A percentile compares a stretch with the other conserved stretches of the same genome.
Conservation (phyloP, 805 yeast species). For the Zygosaccharomyces bisporus region DNA sequence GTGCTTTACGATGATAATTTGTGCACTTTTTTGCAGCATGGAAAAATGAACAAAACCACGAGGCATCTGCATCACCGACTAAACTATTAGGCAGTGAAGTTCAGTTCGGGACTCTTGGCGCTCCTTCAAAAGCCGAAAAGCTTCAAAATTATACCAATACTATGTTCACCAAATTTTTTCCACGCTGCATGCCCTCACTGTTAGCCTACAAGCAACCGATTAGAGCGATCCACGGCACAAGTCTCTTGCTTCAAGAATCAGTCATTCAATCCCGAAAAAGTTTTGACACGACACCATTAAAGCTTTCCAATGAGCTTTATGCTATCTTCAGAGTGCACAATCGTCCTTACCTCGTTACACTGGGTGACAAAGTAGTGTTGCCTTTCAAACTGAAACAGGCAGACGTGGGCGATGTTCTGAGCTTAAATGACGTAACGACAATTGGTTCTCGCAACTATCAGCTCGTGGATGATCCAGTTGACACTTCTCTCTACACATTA, state of each 20-base stretch:
- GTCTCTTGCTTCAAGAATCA: slow-evolving; percentile 5
- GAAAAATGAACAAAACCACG: background rate
- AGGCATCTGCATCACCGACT: background rate
- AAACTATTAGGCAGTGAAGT: no score
- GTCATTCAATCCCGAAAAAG: background rate
- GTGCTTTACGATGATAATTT: background rate
- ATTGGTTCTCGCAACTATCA: slow-evolving; percentile 85
- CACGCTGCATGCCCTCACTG: background rate
- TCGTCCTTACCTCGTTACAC: slow-evolving; percentile 82
- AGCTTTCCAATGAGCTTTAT: slow-evolving; percentile 64
- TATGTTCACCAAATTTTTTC: slow-evolving; percentile 1
- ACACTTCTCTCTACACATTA: slow-evolving; percentile 51
- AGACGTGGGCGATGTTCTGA: slow-evolving; percentile 76
- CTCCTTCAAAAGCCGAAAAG: background rate
- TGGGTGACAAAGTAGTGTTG: slow-evolving; percentile 78
- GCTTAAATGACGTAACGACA: slow-evolving; percentile 69
- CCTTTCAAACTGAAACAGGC: slow-evolving; percentile 77
- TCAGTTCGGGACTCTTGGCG: background rate
- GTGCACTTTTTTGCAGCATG: background rate
- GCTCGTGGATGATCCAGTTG: slow-evolving; percentile 52
- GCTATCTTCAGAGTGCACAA: slow-evolving; percentile 80
- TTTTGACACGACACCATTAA: slow-evolving; percentile 55
- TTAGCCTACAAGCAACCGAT: background rate
- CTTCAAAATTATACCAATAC: background rate
- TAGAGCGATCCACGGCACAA: slow-evolving; percentile 3